Evolutionary conservation across 2,329 filamentous ascomycete species (phyloP), one percentile per base, ranked within the genome.

Genomic region (Knufia petricola): DNA sequence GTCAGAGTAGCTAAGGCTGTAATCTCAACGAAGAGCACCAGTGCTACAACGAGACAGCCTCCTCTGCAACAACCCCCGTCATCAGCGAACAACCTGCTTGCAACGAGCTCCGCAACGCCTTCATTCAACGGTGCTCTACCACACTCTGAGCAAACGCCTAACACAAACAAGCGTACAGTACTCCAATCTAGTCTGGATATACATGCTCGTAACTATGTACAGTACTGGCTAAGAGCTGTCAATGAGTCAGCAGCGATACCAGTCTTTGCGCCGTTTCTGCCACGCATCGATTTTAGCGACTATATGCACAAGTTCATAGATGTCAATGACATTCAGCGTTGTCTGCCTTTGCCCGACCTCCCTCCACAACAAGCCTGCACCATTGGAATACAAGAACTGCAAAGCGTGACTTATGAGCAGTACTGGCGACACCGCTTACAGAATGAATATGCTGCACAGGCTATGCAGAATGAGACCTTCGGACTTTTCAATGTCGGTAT

Each of bases 391-490:
- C 34, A 24, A 46, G 53, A 31, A 41, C 56, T 15, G 17, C 28
- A 26, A 41, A 13, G 32, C 40, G 8, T 23, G 51, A 15, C 54
- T 38, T 44, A 61, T 59, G 34, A 48, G 50, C 20, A 49, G 28
- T 57, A 61, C 31, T 61, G 60, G 46, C 47, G 49, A 26, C 57
- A 60, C 44, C 57, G 55, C 34, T 49, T 62, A n/a, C 49, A 53
- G 8, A 42, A 59, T 9, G 60, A 62, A 45, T 47, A 52, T 19
- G 51, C 51, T 34, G 55, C 50, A 7, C 54, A 60, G 26, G 48
- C 50, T 10, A 30, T 47, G 13, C 52, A 59, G 28, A 34, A 59
- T 19, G 40, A 48, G n/a, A 37, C 48, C 6, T 52, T 54, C 17
- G 48, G 49, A 34, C 50, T 61, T 4, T 62, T 57, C 28, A 52